Percentiles rank a stretch among this genome's conserved stretches.
Conservation (phyloP, 164 flowering plant genomes). For the Liriodendron chinense region DNA sequence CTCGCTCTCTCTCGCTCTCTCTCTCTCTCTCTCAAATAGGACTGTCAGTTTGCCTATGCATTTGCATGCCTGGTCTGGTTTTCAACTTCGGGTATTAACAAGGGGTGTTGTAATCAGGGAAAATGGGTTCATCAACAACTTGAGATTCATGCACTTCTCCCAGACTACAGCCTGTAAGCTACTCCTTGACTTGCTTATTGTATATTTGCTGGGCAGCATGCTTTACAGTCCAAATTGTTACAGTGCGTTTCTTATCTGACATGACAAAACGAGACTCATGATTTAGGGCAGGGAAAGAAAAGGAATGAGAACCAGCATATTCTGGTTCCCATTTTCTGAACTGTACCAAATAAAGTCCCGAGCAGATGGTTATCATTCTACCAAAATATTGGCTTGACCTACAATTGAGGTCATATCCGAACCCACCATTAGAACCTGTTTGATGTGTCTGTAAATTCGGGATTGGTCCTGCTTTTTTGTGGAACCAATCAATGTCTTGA, state of each 20-base stretch:
- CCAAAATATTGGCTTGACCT: neutral
- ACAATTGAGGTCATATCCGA: too few relatives aligned
- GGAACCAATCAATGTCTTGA: too few relatives aligned
- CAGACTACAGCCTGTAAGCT: slow-evolving; percentile 62
- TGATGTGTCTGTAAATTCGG: too few relatives aligned
- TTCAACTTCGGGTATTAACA: slow-evolving; percentile 3
- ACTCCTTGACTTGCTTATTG: neutral
- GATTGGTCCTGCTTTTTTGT: too few relatives aligned
- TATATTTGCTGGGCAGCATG: neutral
- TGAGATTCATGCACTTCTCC: slow-evolving; percentile 35
- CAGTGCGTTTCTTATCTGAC: neutral
- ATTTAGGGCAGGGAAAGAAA: neutral
- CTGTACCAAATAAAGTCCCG: neutral
- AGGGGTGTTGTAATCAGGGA: slow-evolving; percentile 38
- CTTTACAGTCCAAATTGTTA: neutral
- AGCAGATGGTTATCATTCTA: neutral
- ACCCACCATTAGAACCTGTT: too few relatives aligned
- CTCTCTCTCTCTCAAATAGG: too few relatives aligned
- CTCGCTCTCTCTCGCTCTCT: too few relatives aligned
- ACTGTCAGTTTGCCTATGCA: neutral
- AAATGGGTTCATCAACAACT: slow-evolving; percentile 34
- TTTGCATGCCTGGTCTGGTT: neutral
- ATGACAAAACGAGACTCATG: neutral
- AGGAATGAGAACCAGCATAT: neutral
- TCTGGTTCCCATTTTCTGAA: neutral